Percentiles rank a stretch among this genome's conserved stretches.
These are phyloP conservation scores for Ceratocystiopsis sp. DNA, from an alignment of 2,329 filamentous ascomycete species.

Conservation along the genomic window DNA sequence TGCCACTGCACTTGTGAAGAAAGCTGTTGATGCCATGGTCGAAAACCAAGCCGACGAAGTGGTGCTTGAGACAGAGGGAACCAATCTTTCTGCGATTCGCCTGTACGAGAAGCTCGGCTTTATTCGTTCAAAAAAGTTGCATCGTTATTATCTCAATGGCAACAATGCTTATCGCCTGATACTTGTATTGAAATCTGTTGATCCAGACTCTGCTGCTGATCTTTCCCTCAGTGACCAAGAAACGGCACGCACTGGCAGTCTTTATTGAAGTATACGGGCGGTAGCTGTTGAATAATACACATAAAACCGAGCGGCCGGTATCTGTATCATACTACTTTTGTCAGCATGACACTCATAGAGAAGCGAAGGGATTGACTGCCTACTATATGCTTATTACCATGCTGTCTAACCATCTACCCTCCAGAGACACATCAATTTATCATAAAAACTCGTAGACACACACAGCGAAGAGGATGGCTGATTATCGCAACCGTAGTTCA, in stretches of 20 bases:
- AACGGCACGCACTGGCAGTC: background rate
- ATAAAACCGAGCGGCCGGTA: no score
- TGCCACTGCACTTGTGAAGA: slow-evolving; percentile 72
- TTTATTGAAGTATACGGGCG: no score
- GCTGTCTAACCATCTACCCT: no score
- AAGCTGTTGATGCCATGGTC: slow-evolving; percentile 83
- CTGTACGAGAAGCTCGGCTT: slow-evolving; percentile 90
- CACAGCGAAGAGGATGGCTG: slow-evolving; percentile 29
- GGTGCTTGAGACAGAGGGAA: slow-evolving; percentile 89
- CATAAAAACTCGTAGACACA: slow-evolving; percentile 64
- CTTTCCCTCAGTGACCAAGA: slow-evolving; percentile 18
- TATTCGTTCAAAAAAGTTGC: slow-evolving; percentile 75
- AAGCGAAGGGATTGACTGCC: no score
- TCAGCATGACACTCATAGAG: no score
- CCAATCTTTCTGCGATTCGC: slow-evolving; percentile 75
- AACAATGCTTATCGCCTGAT: slow-evolving; percentile 87
- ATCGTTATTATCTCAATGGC: slow-evolving; percentile 91
- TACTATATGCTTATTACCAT: no score
- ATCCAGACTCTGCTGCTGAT: slow-evolving; percentile 22
- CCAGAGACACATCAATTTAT: slow-evolving; percentile 55
- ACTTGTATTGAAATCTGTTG: slow-evolving; percentile 49
- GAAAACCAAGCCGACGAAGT: slow-evolving; percentile 76
- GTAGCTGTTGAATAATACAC: no score
- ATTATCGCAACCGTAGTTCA: slow-evolving; percentile 83
- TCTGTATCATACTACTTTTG: no score